Percentiles rank a stretch among this genome's conserved stretches.
These are phyloP conservation scores for Tricharina praecox DNA, from an alignment of 495 filamentous ascomycete genomes.

Conservation along the genomic window DNA sequence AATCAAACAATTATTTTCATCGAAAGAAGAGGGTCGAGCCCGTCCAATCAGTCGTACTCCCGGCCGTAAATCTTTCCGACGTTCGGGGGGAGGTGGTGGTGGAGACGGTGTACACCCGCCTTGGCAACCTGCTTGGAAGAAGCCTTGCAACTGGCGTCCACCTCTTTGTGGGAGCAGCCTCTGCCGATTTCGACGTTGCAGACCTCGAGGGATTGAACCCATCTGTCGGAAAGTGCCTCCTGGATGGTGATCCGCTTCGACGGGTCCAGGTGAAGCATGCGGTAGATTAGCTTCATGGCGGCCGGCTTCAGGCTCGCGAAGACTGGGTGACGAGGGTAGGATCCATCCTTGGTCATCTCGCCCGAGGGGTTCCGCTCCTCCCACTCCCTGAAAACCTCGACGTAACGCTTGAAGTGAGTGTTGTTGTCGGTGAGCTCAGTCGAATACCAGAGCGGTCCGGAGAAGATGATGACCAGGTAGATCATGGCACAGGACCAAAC, in stretches of 20 bases:
- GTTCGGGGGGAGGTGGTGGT: constrained; percentile 18
- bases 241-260: constrained; percentile 45
- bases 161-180: constrained; percentile 29
- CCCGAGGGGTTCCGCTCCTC: constrained; percentile 34
- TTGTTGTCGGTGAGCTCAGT: constrained; percentile 32
- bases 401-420: constrained; percentile 39
- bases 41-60: constrained; percentile 6
- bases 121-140: constrained; percentile 23
- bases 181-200: constrained; percentile 42
- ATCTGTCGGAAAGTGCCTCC: constrained; percentile 42
- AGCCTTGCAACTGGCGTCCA: constrained; percentile 22
- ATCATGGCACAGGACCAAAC: constrained; percentile 67
- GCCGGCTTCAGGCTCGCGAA: constrained; percentile 35
- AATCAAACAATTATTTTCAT: constrained; percentile 2
- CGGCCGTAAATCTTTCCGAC: constrained; percentile 16
- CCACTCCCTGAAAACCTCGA: constrained; percentile 47
- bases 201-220: constrained; percentile 52
- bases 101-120: constrained; percentile 24
- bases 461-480: constrained; percentile 49
- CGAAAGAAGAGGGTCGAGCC: background rate
- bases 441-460: constrained; percentile 47
- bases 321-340: constrained; percentile 36
- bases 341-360: constrained; percentile 32
- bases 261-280: constrained; percentile 61
- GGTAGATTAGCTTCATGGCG: constrained; percentile 46